Base-by-base conservation (phyloP, 2,329 filamentous ascomycete genomes). In the Davidsoniella australis region DNA sequence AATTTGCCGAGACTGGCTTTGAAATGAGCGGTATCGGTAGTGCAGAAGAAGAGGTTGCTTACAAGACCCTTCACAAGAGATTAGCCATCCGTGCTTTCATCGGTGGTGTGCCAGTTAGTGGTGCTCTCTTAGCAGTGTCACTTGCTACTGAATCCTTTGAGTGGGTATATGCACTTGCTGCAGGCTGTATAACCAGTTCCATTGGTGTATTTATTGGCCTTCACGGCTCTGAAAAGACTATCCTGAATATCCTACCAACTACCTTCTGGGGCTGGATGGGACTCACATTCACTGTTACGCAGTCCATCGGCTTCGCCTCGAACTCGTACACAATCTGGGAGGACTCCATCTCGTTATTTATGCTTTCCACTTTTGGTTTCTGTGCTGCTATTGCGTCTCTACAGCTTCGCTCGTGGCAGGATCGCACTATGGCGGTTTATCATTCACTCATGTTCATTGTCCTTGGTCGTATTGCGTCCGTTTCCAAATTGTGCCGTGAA, bases 251-350 rank as follows among this genome's bases (percentile, higher is more conserved):
- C 36, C 57, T 86, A 8, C 88, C 87, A 0, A 75, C 65, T n/a
- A 82, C 76, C 0, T 66, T 88, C 48, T 98, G 89, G 88, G 82
- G 86, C n/a, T 89, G 85, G 80, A 68, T 94, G 52, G 80, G 85
- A 5, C 68, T 85, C 23, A 62, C 88, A 12, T 86, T 94, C 56
- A 87, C 87, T 0, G 63, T 87, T n/a, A 78, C 82, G 54, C 85
- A 94, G 59, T 93, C 87, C n/a, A 69, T 85, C 47, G 89, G 91
- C 6, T 98, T 96, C 62, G 89, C 89, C 0, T 91, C 91, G 3
- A 98, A 98, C 65, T 98, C 91, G 0, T 98, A 88, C 65, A 96
- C 89, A 0, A 94, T 98, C 56, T 98, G 91, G 88, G 91, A 98
- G 66, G 91, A 98, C 59, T 84, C 86, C 12, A 95, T 95, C 50